Percentiles rank a stretch among this genome's conserved stretches.
Evolutionary conservation across 2,329 filamentous ascomycete species (phyloP).

Genomic region (Acephala macrosclerotiorum): DNA sequence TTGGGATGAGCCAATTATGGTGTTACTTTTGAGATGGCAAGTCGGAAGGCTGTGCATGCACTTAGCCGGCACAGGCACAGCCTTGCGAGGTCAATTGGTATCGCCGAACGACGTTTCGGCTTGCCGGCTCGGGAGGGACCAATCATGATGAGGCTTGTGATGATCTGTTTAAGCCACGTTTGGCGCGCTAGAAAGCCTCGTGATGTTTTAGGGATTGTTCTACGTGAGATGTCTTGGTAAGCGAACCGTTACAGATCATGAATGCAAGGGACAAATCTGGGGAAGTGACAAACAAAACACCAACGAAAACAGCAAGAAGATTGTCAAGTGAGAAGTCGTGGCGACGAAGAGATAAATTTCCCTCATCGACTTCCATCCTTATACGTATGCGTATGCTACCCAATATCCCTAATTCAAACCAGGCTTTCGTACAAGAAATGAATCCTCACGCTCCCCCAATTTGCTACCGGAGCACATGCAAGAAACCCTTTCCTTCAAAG

Average conservation of each 20-base stretch:
- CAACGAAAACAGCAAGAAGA: too few species aligned
- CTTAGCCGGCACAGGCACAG: background rate
- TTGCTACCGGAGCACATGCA: background rate
- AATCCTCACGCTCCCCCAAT: background rate
- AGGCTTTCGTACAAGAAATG: background rate
- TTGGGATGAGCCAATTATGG: background rate
- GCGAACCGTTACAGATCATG: too few species aligned
- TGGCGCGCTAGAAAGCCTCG: background rate
- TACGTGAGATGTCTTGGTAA: background rate
- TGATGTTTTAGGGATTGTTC: background rate
- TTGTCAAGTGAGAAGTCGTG: background rate
- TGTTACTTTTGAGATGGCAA: background rate
- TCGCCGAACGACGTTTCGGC: background rate
- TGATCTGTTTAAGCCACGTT: background rate
- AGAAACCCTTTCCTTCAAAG: background rate
- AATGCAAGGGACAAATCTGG: too few species aligned
- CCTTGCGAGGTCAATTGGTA: background rate
- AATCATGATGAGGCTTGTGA: background rate
- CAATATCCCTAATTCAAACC: background rate
- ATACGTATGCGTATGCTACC: background rate
- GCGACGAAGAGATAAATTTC: background rate
- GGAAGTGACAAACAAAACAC: too few species aligned
- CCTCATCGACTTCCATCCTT: background rate
- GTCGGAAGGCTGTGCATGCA: constrained; percentile 6
- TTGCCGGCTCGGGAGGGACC: background rate